phyloP scores from a whole-genome alignment of 2,329 filamentous ascomycete genomes.

The Curvularia spicifera region DNA sequence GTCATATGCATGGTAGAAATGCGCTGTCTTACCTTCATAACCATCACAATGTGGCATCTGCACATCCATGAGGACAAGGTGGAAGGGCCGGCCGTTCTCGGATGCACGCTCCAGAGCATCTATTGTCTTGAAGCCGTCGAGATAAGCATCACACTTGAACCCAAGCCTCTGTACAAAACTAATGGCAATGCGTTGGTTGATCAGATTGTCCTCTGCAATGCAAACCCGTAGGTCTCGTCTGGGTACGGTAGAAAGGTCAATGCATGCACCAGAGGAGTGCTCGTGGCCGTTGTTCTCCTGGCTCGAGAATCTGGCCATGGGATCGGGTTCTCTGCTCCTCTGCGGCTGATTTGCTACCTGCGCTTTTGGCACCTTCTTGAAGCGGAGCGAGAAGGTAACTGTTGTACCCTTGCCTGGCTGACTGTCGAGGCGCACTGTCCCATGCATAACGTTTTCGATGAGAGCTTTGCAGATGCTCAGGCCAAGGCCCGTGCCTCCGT shows the following conservation, averaged over 20 bases:
- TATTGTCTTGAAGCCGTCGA: conserved; percentile 86
- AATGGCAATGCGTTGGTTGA: conserved; percentile 93
- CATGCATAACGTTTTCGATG: conserved; percentile 90
- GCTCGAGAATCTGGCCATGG: conserved; percentile 63
- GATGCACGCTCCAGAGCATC: conserved; percentile 80
- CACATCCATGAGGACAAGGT: conserved; percentile 93
- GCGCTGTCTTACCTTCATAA: conserved; percentile 64
- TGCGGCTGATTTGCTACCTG: conserved; percentile 56
- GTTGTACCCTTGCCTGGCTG: conserved; percentile 72
- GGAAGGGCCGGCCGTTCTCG: conserved; percentile 76
- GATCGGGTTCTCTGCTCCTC: conserved; percentile 56
- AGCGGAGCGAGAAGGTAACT: conserved; percentile 81
- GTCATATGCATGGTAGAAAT: background rate
- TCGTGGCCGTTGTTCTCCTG: conserved; percentile 54
- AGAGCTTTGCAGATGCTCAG: conserved; percentile 94
- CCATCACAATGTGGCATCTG: conserved; percentile 95
- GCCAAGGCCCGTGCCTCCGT: conserved; percentile 88
- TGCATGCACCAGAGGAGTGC: conserved; percentile 45
- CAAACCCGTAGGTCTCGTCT: conserved; percentile 83
- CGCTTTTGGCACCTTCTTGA: conserved; percentile 76
- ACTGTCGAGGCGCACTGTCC: conserved; percentile 82
- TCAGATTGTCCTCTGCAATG: conserved; percentile 93
- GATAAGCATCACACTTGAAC: conserved; percentile 85
- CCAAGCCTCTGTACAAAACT: conserved; percentile 87
- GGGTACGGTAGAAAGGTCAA: conserved; percentile 70